These are phyloP conservation scores for Argentina anserina DNA, from an alignment of 306 rosid genomes.

Conservation along the genomic window DNA sequence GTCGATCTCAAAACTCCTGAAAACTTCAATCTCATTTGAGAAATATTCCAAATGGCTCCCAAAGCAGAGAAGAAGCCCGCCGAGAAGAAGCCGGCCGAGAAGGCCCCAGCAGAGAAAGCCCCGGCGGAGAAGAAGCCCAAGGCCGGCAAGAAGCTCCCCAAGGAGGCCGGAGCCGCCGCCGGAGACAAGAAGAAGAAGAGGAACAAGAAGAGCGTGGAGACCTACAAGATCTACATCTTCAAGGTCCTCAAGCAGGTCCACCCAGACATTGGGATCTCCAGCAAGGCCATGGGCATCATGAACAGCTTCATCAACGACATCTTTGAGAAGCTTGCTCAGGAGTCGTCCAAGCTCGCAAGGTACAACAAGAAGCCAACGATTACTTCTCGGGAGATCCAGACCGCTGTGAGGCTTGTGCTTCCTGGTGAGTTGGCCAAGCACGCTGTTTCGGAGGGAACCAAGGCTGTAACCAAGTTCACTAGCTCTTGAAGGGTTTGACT, in stretches of 20 bases:
- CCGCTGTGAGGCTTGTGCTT: conserved; percentile 67
- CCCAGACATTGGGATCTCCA: conserved; percentile 75
- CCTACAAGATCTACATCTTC: conserved; percentile 80
- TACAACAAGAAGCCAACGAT: conserved; percentile 75
- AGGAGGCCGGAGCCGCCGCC: conserved; percentile 47
- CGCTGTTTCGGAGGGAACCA: conserved; percentile 77
- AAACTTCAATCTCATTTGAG: not conserved
- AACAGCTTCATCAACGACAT: conserved; percentile 75
- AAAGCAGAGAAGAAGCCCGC: conserved; percentile 77
- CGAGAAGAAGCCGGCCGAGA: conserved; percentile 59
- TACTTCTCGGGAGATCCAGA: conserved; percentile 75
- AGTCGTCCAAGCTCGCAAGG: conserved; percentile 54
- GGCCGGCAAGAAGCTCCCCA: conserved; percentile 72
- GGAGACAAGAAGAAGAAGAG: conserved; percentile 73
- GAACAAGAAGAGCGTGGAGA: conserved; percentile 56
- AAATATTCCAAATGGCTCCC: conserved; percentile 49
- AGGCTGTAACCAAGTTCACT: conserved; percentile 69
- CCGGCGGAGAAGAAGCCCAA: conserved; percentile 72
- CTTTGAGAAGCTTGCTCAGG: conserved; percentile 81
- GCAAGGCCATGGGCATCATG: conserved; percentile 89
- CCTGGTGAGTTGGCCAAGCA: conserved; percentile 83
- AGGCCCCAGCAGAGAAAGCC: conserved; percentile 40
- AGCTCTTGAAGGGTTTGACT: conserved; percentile 36
- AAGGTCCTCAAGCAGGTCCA: conserved; percentile 81
- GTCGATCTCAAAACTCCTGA: no score